Evolutionary conservation across 306 rosid genomes (phyloP), one percentile per base, ranked within the genome.

Genomic region (Aeschynomene evenia): DNA sequence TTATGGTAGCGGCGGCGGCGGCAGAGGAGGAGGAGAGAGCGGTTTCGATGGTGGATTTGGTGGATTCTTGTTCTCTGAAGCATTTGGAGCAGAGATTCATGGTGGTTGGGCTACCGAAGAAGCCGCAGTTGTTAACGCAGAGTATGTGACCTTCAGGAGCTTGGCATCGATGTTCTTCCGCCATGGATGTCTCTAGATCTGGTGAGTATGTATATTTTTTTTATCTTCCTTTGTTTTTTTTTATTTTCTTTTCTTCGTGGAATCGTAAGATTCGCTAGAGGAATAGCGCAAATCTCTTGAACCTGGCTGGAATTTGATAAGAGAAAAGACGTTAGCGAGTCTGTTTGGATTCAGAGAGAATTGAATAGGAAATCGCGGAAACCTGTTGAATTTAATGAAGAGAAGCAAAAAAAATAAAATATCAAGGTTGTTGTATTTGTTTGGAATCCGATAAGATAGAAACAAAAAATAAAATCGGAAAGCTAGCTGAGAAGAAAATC

Each of bases 11-110:
- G 77, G 40, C n/a, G 59, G 14, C 9, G 67, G 7, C 8, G 57
- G 74, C 10, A 53, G 36, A 6, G 82, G 77, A 9, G 21, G 71
- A 37, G 12, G 90, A 75, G 72, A 85, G 89, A 58, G 97, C 86
- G 65, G 81, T 74, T 70, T 86, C 83, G 70, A 88, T 84, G 29
- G 89, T 81, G 70, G 97, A 81, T 83, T 86, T 80, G 74, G 89
- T 78, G 6, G 97, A 82, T 19, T 85, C 89, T 54, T 80, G 66
- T 24, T 81, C 87, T 50, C 81, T 34, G 89, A 79, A 88, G 84
- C 97, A 91, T 73, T 91, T 85, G 78, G 97, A 81, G 79, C 97
- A 91, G 82, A 91, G 93, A 57, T 88, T 74, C 96, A 88, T 88
- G 67, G 96, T 91, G 13, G 93, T 71, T 1, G 96, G 45, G 69